Conservation (phyloP, 2,329 filamentous ascomycete species). For the Pyrenophora tritici-repentis region DNA sequence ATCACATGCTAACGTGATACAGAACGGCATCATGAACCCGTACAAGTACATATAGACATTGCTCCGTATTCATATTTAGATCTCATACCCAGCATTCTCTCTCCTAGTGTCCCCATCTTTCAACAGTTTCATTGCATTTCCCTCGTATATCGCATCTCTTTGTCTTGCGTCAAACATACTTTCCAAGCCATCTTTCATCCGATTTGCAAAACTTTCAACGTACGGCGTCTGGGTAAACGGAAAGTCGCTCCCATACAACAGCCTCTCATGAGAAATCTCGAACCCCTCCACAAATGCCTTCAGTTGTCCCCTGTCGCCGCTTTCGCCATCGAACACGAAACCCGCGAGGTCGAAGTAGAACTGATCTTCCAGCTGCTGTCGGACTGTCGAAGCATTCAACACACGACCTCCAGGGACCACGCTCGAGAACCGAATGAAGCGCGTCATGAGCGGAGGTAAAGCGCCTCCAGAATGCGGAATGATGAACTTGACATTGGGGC, state of each 20-base stretch:
- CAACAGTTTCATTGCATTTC: constrained; percentile 47
- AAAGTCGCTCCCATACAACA: constrained; percentile 61
- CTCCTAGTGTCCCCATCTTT: constrained; percentile 7
- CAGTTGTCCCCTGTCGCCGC: constrained; percentile 50
- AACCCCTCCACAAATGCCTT: constrained; percentile 54
- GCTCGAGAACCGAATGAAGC: constrained; percentile 50
- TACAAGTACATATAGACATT: constrained; percentile 81
- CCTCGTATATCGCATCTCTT: constrained; percentile 45
- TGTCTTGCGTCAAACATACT: constrained; percentile 44
- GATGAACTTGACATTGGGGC: constrained; percentile 55
- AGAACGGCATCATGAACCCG: constrained; percentile 99
- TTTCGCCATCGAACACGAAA: constrained; percentile 51
- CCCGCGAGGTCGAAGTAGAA: constrained; percentile 62
- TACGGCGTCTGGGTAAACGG: constrained; percentile 53
- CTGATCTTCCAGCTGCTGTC: constrained; percentile 43
- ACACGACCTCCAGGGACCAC: constrained; percentile 45
- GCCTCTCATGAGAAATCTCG: constrained; percentile 41
- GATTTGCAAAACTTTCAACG: constrained; percentile 46
- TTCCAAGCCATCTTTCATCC: constrained; percentile 51
- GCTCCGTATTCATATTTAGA: background rate
- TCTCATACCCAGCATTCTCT: background rate
- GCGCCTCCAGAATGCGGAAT: constrained; percentile 57
- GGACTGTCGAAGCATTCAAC: constrained; percentile 33
- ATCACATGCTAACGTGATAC: constrained; percentile 23
- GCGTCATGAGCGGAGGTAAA: constrained; percentile 52